Base-by-base conservation (phyloP, 371 early-diverging fungal species). In the Apophysomyces trapeziformis region DNA sequence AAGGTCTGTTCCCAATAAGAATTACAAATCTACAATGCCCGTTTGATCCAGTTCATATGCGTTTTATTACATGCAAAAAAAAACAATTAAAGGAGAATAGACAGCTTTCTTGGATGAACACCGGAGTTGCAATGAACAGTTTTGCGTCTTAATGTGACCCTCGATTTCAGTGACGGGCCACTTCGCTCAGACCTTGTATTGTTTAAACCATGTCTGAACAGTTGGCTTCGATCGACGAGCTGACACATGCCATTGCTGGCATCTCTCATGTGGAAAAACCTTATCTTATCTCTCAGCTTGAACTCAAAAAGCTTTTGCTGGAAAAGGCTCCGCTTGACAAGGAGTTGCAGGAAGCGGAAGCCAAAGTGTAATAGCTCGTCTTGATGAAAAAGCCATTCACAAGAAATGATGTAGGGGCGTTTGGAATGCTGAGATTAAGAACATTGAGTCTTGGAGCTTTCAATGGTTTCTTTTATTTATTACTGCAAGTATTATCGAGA, bases 221-320 rank as follows among this genome's bases (percentile, higher is more conserved):
- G 11, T 32, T 68, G 7, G 43, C 63, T 37, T 38, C 58, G 26
- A 64, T 75, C 47, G 75, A 82, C 41, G 70, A 79, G 41, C 69
- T 82, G 47, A 50, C 63, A 0, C 72, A 76, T 64, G 79, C 78
- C 57, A 67, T 78, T 68, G 75, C 83, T 56, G 76, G 73, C 32
- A 38, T 82, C 44, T 57, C 72, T 38, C 83, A 82, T 61, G 71
- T 76, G 3, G 79, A 79, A 47, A 64, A 68, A 39, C 78, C 80
- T 60, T 74, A 65, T 38, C 64, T 74, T 9, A 69, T 76, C 47
- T 68, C 67, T 39, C 61, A 65, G 7, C 57, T 75, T n/a, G 50
- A 38, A 11, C 56, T 77, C 13, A 69, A 72, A 11, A 74, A 76
- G 45, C 32, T 82, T 2, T 59, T 72, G 43, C 65, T 71, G 4